phyloP scores from a whole-genome alignment of 345 rosid genomes.

The Syzygium oleosum region DNA sequence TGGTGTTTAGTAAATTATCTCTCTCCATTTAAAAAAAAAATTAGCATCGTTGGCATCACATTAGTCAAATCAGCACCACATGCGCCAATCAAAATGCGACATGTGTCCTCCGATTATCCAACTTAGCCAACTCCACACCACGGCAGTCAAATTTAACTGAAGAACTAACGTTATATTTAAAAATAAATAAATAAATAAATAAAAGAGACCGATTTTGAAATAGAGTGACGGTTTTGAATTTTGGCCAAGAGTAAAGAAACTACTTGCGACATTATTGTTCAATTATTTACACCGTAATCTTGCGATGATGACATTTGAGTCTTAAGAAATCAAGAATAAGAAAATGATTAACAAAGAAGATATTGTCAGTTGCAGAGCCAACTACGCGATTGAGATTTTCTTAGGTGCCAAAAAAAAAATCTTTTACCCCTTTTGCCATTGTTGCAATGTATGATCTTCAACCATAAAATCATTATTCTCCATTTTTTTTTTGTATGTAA shows the following conservation, averaged over 20 bases:
- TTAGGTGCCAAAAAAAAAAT: background rate
- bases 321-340: background rate
- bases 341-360: background rate
- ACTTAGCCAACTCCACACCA: background rate
- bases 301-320: background rate
- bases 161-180: background rate
- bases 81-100: background rate
- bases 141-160: background rate
- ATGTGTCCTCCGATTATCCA: background rate
- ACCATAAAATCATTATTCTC: no score
- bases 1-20: no score
- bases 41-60: background rate
- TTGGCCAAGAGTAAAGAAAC: background rate
- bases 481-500: background rate
- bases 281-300: background rate
- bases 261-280: background rate
- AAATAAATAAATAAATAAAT: background rate
- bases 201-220: background rate
- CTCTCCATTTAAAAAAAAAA: no score
- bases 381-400: background rate
- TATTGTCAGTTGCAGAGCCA: background rate
- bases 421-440: background rate
- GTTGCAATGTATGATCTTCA: background rate
- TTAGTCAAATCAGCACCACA: background rate
- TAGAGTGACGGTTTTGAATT: background rate